These are phyloP conservation scores for Solioccasus polychromus DNA, from an alignment of 768 basidiomycete genomes.

Conservation along the genomic window DNA sequence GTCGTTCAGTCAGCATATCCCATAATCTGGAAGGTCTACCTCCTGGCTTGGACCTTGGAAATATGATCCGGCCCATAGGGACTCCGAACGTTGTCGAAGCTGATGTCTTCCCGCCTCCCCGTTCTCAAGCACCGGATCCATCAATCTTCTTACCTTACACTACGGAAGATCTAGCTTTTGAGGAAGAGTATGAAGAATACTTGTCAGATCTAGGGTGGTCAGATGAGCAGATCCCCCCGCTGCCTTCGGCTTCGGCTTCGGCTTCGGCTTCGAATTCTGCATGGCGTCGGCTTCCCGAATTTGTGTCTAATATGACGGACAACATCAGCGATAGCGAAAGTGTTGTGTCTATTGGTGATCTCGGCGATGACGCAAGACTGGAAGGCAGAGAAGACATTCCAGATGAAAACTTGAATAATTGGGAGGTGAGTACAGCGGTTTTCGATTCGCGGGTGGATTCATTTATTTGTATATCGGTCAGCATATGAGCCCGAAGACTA, in stretches of 20 bases:
- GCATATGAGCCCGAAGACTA: constrained; percentile 97
- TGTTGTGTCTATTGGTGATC: constrained; percentile 83
- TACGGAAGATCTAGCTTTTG: constrained; percentile 91
- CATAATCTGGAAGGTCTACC: constrained; percentile 76
- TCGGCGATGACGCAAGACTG: constrained; percentile 75
- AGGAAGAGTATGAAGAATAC: constrained; percentile 96
- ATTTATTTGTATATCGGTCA: constrained; percentile 26
- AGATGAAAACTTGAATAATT: constrained; percentile 88
- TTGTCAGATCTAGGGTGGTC: constrained; percentile 83
- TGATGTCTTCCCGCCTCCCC: constrained; percentile 94
- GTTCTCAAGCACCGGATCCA: constrained; percentile 80
- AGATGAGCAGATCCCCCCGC: constrained; percentile 48
- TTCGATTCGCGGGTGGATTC: neutral
- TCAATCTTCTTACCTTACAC: constrained; percentile 87
- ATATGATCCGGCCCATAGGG: constrained; percentile 69
- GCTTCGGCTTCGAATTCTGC: constrained; percentile 56
- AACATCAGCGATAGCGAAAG: constrained; percentile 94
- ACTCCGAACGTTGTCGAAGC: constrained; percentile 77
- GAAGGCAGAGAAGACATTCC: constrained; percentile 58
- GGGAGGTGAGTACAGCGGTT: constrained; percentile 64
- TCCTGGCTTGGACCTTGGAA: constrained; percentile 70
- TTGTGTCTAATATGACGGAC: constrained; percentile 79
- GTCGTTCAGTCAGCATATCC: constrained; percentile 80
- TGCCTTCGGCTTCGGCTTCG: constrained; percentile 36
- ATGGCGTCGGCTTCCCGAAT: constrained; percentile 81